Base-by-base conservation (phyloP, 2,329 filamentous ascomycete genomes). In the Byssochlamys sp. region DNA sequence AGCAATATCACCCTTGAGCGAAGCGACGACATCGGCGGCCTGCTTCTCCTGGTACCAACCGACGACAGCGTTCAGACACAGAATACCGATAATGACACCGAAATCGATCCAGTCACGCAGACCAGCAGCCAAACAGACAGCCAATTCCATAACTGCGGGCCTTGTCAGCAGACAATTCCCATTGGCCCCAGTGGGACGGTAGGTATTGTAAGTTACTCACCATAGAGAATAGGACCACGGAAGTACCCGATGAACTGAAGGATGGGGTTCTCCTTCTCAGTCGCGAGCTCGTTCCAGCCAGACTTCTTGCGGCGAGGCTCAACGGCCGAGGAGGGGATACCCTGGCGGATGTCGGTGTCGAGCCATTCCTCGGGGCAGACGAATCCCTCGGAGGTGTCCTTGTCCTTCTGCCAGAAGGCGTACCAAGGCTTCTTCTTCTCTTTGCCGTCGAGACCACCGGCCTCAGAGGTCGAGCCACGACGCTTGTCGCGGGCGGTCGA, bases 21-120 rank as follows among this genome's bases (percentile, higher is more conserved):
- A 83, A 57, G 86, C 86, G 67, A 89, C 86, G 67, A 89, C 86
- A 74, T 90, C 87, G 64, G 86, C 87, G 66, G 87, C 87, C 75
- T 89, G 86, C 78, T 90, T 90, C 76, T 90, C 87, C 73, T 89
- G 87, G 73, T 90, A 89, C 83, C 86, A 90, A 78, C 87, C 87
- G 72, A 89, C 87, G 62, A 85, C 77, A 63, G 87, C 87, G 77
- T 90, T 90, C 61, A 90, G 84, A 69, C 86, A 66, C 57, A 90
- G 77, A 73, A 90, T 90, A 78, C 82, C 87, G 66, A 86, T 83
- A 71, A 90, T 90, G 72, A 90, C 85, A 81, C 86, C 86, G 65
- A 89, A 81, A 77, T 90, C 87, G 63, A 89, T 81, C 86, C 86
- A 90, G 75, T 88, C 85, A 71, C 81, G 80, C 62, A 90, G 84